Base-by-base conservation (phyloP, 305 asterid species). In the Nicotiana rustica region DNA sequence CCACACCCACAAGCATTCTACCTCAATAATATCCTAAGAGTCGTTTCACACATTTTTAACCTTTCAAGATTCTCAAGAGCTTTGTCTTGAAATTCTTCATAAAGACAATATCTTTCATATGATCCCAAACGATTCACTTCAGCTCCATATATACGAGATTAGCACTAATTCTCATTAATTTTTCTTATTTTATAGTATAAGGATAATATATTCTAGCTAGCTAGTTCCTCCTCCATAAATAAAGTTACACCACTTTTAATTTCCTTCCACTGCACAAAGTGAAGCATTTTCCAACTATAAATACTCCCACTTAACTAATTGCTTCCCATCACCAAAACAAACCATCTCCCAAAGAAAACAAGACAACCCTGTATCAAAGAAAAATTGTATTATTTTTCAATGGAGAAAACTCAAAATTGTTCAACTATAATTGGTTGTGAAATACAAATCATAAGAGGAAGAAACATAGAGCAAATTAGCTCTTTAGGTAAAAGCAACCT, bases 361-460 rank as follows among this genome's bases (percentile, higher is more conserved):
- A 38, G 47, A 52, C 55, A 10, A 52, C 17, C 21, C 10, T 25
- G 25, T 7, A 5, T 57, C 4, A 59, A 59, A 59, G 25, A n/a
- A n/a, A 25, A 25, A 25, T 25, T 25, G 25, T 25, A 25, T 25
- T 25, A 25, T 47, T 35, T 19, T 4, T 36, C 15, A 4, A 88
- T 91, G 95, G 86, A 49, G 60, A 52, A 84, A 25, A 80, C 81
- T 36, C 36, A 55, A 14, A 18, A 61, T 67, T 52, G 83, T 38
- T 85, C 87, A 10, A 78, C 84, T 36, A 41, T 35, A 4, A 75
- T 90, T 9, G 85, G 66, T 77, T 67, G 86, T 77, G 88, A 92
- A 65, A 73, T 92, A 5, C 89, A 79, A 82, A 76, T 91, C 78
- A 68, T 87, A 59, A 87, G 88, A 71, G 95, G 86, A 1, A 89